A percentile compares a stretch with the other conserved stretches of the same genome.
These are phyloP conservation scores for Raphidocelis subcapitata DNA, from an alignment of 139 green algal genomes.

Conservation along the genomic window DNA sequence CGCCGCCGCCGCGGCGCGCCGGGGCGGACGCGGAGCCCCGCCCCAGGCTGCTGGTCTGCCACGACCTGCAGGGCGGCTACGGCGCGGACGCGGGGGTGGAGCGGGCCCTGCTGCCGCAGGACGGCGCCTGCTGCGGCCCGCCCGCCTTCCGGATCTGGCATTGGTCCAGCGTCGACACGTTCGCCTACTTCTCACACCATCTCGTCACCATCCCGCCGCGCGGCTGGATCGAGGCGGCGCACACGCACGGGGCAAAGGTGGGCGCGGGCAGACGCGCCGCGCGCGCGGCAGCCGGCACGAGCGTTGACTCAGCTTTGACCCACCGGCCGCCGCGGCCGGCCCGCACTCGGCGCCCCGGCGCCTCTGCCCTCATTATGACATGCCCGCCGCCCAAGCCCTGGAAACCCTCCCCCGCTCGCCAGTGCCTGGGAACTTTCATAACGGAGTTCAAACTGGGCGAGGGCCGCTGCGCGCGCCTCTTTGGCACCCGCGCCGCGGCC, in stretches of 20 bases:
- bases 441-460: conserved; percentile 70
- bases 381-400: too few relatives aligned
- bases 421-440: conserved; percentile 75
- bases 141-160: background rate
- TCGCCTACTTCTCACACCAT: conserved; percentile 77
- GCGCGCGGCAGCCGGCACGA: background rate
- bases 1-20: too few relatives aligned
- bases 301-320: background rate
- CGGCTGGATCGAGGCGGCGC: conserved; percentile 73
- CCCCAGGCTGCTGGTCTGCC: conserved; percentile 77
- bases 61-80: conserved; percentile 67
- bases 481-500: conserved; percentile 32
- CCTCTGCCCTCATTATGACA: background rate
- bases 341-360: background rate
- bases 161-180: conserved; percentile 57
- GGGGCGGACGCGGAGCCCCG: background rate
- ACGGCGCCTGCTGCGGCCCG: conserved; percentile 87
- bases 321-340: background rate
- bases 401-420: conserved; percentile 4
- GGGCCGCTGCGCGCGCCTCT: conserved; percentile 49
- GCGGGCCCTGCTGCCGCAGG: background rate
- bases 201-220: conserved; percentile 70
- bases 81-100: background rate
- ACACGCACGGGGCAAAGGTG: conserved; percentile 59
- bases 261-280: too few relatives aligned